These are phyloP conservation scores for Arthonia radiata DNA, from an alignment of 495 filamentous ascomycete genomes.

Conservation along the genomic window DNA sequence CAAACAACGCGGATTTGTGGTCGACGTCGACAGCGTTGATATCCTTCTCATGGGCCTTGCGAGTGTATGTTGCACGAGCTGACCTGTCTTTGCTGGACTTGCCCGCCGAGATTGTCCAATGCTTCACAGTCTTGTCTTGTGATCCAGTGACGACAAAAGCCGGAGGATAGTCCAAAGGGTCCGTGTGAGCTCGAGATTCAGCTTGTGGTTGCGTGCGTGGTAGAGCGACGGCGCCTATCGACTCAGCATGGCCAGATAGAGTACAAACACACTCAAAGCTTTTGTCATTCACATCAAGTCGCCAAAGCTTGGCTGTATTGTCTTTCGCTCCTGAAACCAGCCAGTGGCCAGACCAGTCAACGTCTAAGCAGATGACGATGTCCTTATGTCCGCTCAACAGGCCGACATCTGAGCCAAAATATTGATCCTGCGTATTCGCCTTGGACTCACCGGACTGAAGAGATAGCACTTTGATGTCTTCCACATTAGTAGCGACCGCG, in stretches of 20 bases:
- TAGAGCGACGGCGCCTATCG: constrained; percentile 73
- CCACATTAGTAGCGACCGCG: constrained; percentile 83
- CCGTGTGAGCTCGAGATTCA: constrained; percentile 33
- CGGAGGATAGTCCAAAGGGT: constrained; percentile 58
- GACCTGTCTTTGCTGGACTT: constrained; percentile 12
- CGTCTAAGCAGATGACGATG: constrained; percentile 83
- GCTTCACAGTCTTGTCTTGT: constrained; percentile 83
- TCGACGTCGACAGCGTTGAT: constrained; percentile 85
- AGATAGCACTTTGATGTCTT: constrained; percentile 71
- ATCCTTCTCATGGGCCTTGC: constrained; percentile 93
- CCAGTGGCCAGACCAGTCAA: constrained; percentile 93
- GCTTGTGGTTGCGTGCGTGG: constrained; percentile 38
- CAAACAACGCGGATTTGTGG: constrained; percentile 41
- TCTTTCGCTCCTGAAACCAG: constrained; percentile 90
- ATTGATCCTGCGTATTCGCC: constrained; percentile 14
- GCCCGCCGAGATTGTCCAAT: constrained; percentile 43
- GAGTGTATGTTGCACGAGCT: constrained; percentile 35
- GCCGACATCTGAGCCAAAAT: constrained; percentile 72
- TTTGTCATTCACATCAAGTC: constrained; percentile 48
- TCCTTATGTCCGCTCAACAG: constrained; percentile 75
- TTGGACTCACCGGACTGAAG: constrained; percentile 18
- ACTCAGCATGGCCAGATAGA: constrained; percentile 82
- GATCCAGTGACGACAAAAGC: constrained; percentile 71
- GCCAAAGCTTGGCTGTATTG: constrained; percentile 80
- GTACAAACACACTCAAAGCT: constrained; percentile 57